A percentile compares a stretch with the other conserved stretches of the same genome.
These are phyloP conservation scores for Rosellinia necatrix DNA, from an alignment of 2,329 filamentous ascomycete species.

Conservation along the genomic window DNA sequence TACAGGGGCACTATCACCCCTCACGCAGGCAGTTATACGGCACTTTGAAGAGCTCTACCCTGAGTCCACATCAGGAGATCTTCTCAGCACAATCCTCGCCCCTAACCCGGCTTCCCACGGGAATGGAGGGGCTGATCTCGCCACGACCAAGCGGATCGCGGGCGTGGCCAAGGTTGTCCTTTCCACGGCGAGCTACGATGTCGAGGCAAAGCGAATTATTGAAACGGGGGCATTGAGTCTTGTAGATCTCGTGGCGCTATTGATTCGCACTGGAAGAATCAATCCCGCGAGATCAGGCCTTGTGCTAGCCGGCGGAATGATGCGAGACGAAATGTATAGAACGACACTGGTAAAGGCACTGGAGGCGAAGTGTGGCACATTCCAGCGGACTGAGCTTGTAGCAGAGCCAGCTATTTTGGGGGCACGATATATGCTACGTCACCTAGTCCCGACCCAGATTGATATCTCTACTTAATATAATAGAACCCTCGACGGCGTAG, in stretches of 20 bases:
- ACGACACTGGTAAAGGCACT: not conserved
- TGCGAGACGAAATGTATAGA: conserved; percentile 13
- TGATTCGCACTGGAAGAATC: not conserved
- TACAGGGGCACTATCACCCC: not conserved
- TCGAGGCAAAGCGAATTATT: conserved; percentile 18
- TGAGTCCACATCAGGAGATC: conserved; percentile 1
- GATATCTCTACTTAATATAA: too few species aligned
- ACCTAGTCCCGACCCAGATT: too few species aligned
- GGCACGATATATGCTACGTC: conserved; percentile 11
- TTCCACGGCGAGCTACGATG: conserved; percentile 9
- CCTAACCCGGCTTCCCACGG: conserved; percentile 1
- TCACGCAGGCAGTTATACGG: conserved; percentile 7
- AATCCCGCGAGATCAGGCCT: conserved; percentile 9
- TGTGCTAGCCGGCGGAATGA: conserved; percentile 23
- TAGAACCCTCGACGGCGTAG: too few species aligned
- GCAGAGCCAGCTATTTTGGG: conserved; percentile 13
- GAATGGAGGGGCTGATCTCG: not conserved
- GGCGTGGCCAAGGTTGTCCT: conserved; percentile 18
- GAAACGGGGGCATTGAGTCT: conserved; percentile 8
- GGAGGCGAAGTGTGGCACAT: conserved; percentile 9
- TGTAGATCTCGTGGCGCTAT: conserved; percentile 2
- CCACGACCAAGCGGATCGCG: conserved; percentile 14
- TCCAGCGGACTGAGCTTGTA: conserved; percentile 6
- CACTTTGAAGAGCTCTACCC: conserved; percentile 18
- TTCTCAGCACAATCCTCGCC: conserved; percentile 15